These are phyloP conservation scores for Phytophthora pini DNA, from an alignment of 352 stramenopile species.

Conservation along the genomic window DNA sequence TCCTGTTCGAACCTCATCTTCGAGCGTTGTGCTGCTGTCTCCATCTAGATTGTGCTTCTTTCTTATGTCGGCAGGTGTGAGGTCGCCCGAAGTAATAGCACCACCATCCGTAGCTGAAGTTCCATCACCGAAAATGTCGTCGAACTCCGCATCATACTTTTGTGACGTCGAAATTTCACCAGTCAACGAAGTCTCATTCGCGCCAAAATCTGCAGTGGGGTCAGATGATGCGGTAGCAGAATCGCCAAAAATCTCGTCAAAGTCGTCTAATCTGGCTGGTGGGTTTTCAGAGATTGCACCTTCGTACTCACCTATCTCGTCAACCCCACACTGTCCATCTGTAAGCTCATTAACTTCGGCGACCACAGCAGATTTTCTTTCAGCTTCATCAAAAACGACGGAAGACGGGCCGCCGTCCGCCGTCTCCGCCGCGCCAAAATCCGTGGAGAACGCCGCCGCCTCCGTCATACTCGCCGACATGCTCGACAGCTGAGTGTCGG, in stretches of 20 bases:
- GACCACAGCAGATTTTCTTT: neutral
- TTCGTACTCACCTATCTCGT: neutral
- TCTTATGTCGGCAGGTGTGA: neutral
- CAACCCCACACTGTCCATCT: neutral
- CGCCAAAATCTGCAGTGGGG: neutral
- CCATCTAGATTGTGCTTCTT: conserved; percentile 10
- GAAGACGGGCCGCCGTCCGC: neutral
- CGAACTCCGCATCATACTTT: conserved; percentile 27
- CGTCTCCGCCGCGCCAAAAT: too few species aligned
- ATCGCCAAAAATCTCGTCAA: conserved; percentile 34
- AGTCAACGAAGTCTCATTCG: neutral
- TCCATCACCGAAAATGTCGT: conserved; percentile 32
- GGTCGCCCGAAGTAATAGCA: neutral
- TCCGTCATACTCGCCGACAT: neutral
- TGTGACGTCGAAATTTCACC: neutral
- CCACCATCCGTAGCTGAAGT: neutral
- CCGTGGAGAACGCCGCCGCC: too few species aligned
- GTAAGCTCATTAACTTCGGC: neutral
- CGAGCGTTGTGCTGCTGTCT: conserved; percentile 1
- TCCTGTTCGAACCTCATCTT: conserved; percentile 21
- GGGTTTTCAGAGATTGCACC: neutral
- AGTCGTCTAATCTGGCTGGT: conserved; percentile 4
- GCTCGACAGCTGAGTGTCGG: neutral
- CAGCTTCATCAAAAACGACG: neutral
- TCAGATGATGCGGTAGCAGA: neutral